Base-by-base conservation (phyloP, 2,329 filamentous ascomycete species). In the Chrysoporthe puriensis region DNA sequence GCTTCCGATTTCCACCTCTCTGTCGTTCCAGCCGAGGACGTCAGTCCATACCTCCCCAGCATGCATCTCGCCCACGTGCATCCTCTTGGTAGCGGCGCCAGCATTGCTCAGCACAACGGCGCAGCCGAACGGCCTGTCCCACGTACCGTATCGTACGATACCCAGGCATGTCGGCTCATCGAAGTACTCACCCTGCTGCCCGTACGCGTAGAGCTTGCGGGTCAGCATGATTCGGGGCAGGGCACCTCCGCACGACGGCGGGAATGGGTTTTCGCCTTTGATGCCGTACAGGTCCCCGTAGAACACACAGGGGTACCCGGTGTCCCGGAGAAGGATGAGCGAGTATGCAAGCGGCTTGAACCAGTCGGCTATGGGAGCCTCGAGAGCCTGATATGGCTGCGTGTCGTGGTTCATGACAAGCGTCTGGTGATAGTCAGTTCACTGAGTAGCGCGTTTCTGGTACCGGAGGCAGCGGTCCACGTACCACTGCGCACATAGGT, bases 331-430 rank as follows among this genome's bases (percentile, higher is more conserved):
- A 1, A 94, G 84, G 66, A 93, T 92, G 57, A 93, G 82, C 0
- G 89, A 81, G 76, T 93, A 92, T 14, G 90, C 91, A 18, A 93
- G 81, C 0, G 89, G 85, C 76, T 92, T 92, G 80, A 93, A 91
- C 79, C 86, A 89, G 36, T 83, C 81, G 66, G 87, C 84, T 52
- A 93, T 86, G 1, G 85, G 85, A 0, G 88, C 86, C 72, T 86
- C 70, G 11, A 81, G 74, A 2, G 78, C 76, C 63, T 81, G 79
- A 70, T 76, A 76, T 0, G 78, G 79, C 67, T 81, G 79, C 0
- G 90, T 92, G 75, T 93, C 90, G 78, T 92, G 90, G 76, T 91
- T 92, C 77, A 87, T 88, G 1, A 92, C 89, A 4, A 92, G 83
- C 0, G 90, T 92, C 77, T 86, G 56, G 2, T 44, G 3, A 26